Evolutionary conservation across 2,329 filamentous ascomycete species (phyloP).

Genomic region (Hymenoscyphus repandus): DNA sequence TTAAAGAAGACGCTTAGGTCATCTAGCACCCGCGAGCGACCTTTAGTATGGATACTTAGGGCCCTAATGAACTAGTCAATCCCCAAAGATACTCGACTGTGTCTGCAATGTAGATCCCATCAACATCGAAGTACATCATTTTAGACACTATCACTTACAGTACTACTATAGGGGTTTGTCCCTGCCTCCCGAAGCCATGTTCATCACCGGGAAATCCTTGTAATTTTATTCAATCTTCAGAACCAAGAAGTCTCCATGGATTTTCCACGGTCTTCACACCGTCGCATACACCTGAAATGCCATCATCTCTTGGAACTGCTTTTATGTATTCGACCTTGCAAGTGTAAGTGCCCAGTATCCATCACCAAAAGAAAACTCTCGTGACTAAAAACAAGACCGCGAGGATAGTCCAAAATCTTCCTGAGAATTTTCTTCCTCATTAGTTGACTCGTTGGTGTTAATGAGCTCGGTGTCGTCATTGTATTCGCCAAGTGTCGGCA

Average conservation of each 20-base stretch:
- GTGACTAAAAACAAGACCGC: neutral
- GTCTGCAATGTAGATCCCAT: neutral
- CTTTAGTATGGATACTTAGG: neutral
- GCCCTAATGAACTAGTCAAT: neutral
- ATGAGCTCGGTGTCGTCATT: no score
- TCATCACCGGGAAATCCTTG: slow-evolving; percentile 7
- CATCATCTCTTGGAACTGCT: neutral
- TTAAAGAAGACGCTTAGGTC: neutral
- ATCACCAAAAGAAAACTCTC: neutral
- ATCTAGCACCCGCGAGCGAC: neutral
- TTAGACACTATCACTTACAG: neutral
- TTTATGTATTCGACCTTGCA: slow-evolving; percentile 1
- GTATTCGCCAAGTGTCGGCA: no score
- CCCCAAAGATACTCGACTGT: neutral
- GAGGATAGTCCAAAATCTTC: neutral
- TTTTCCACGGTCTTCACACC: slow-evolving; percentile 1
- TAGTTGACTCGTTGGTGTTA: neutral
- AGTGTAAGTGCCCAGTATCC: neutral
- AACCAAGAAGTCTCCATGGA: slow-evolving; percentile 3
- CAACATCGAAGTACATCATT: neutral
- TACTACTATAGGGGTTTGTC: neutral
- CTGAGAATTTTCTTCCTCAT: neutral
- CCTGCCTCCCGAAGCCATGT: slow-evolving; percentile 6
- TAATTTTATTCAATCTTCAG: slow-evolving; percentile 5
- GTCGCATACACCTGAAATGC: neutral